Conservation (phyloP, 495 filamentous ascomycete species). For the Lentithecium fluviatile region DNA sequence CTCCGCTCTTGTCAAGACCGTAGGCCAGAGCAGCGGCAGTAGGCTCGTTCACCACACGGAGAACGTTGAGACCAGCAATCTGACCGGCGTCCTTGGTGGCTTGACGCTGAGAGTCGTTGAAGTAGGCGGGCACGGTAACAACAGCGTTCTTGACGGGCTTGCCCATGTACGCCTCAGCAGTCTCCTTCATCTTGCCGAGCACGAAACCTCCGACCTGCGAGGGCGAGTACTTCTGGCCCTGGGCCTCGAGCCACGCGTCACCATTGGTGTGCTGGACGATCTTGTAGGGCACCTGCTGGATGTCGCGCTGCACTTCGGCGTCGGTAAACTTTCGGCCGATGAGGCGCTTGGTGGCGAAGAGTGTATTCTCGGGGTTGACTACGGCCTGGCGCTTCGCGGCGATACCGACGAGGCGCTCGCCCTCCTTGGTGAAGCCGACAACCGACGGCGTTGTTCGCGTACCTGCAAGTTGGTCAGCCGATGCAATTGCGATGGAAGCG, state of each 20-base stretch:
- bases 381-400: conserved; percentile 98
- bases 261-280: conserved; percentile 98
- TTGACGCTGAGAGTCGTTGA: conserved; percentile 97
- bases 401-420: conserved; percentile 96
- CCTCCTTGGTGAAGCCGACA: conserved; percentile 94
- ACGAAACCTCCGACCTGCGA: conserved; percentile 98
- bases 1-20: conserved; percentile 88
- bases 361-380: conserved; percentile 98
- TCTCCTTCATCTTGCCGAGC: conserved; percentile 98
- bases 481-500: conserved; percentile 20
- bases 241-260: conserved; percentile 96
- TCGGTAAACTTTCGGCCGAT: conserved; percentile 99
- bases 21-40: conserved; percentile 94
- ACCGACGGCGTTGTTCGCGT: conserved; percentile 95
- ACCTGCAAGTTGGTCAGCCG: conserved; percentile 52
- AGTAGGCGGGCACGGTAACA: conserved; percentile 95
- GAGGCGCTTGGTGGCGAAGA: conserved; percentile 99
- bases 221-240: conserved; percentile 95
- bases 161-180: conserved; percentile 84
- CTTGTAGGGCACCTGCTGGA: conserved; percentile 98
- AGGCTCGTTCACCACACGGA: conserved; percentile 96
- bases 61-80: conserved; percentile 91
- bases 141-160: conserved; percentile 92
- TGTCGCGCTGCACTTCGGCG: conserved; percentile 92
- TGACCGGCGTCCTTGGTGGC: conserved; percentile 97